Evolutionary conservation across 2,329 filamentous ascomycete genomes (phyloP).

Genomic region (Aspergillus sp.): DNA sequence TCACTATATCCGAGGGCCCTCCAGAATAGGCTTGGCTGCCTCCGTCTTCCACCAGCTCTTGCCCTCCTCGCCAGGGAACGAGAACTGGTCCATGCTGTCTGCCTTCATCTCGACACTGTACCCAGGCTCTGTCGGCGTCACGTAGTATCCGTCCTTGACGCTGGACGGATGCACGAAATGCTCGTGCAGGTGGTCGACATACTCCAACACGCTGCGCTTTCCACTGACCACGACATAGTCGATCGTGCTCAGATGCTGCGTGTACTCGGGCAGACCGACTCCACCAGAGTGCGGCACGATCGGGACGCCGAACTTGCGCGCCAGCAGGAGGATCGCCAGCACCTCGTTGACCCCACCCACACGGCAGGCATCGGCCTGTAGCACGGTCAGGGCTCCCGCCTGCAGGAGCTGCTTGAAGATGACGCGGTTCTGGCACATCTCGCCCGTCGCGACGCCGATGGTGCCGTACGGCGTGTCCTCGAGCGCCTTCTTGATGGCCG

Average conservation of each 20-base stretch:
- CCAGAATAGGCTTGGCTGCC: constrained; percentile 72
- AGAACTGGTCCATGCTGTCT: constrained; percentile 77
- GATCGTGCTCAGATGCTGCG: constrained; percentile 86
- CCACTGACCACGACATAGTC: constrained; percentile 87
- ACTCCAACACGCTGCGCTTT: constrained; percentile 80
- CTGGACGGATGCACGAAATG: constrained; percentile 81
- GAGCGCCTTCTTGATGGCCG: constrained; percentile 77
- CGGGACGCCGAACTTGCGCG: constrained; percentile 66
- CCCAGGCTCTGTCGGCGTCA: constrained; percentile 76
- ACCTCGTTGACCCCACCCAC: constrained; percentile 91
- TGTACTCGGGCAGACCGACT: constrained; percentile 90
- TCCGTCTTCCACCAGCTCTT: constrained; percentile 85
- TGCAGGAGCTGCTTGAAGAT: constrained; percentile 90
- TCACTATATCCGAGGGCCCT: constrained; percentile 46
- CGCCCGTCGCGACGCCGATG: constrained; percentile 85
- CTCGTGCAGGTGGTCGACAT: constrained; percentile 90
- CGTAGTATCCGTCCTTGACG: constrained; percentile 83
- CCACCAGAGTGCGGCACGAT: constrained; percentile 88
- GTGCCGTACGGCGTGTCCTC: constrained; percentile 52
- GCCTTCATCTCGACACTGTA: constrained; percentile 95
- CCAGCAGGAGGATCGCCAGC: constrained; percentile 83
- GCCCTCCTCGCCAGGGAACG: constrained; percentile 72
- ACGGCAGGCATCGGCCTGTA: constrained; percentile 87
- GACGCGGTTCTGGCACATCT: constrained; percentile 94
- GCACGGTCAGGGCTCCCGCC: constrained; percentile 77